Evolutionary conservation across 2,329 filamentous ascomycete genomes (phyloP), one percentile per base, ranked within the genome.

Genomic region (Exophiala sp.): DNA sequence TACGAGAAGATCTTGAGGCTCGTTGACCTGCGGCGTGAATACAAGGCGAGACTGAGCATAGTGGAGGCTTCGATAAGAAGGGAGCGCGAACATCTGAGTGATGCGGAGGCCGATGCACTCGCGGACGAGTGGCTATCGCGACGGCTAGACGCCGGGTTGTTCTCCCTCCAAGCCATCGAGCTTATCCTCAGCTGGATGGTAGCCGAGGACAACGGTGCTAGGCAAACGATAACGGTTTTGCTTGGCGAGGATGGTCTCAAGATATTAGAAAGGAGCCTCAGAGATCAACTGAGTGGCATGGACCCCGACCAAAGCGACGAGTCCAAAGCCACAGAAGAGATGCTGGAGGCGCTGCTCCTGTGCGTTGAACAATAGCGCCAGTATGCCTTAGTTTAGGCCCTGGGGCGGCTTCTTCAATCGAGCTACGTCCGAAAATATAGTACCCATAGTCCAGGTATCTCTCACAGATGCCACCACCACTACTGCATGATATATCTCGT

Each of bases 101-200:
- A 77, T 19, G 79, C 83, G 18, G 82, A 85, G 29, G 73, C 72
- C 53, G 78, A 82, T 44, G 74, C 77, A 19, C 73, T 80, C 63
- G 81, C 80, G 13, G 76, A 82, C 42, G 86, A 87, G 60, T 90
- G 83, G 77, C 76, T 94, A 19, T 82, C 85, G 0, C 74, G 81
- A 44, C 76, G 87, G 41, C 74, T 97, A 13, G 89, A 95, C 57
- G 88, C 87, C 0, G 93, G 93, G 0, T 70, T 97, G 4, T 95
- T 87, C 65, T 84, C 80, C 21, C 69, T 96, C 48, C 88, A 95
- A 66, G 85, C 81, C 2, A 79, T 93, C 39, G 91, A 97, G 70
- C 78, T 89, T 0, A 80, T 93, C 23, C 68, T 98, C 23, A 87
- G 90, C 10, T 98, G 93, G 93, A 75, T 97, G 24, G 77, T 88